Base-by-base conservation (phyloP, 306 rosid species). In the Oxytropis ochrocephala region DNA sequence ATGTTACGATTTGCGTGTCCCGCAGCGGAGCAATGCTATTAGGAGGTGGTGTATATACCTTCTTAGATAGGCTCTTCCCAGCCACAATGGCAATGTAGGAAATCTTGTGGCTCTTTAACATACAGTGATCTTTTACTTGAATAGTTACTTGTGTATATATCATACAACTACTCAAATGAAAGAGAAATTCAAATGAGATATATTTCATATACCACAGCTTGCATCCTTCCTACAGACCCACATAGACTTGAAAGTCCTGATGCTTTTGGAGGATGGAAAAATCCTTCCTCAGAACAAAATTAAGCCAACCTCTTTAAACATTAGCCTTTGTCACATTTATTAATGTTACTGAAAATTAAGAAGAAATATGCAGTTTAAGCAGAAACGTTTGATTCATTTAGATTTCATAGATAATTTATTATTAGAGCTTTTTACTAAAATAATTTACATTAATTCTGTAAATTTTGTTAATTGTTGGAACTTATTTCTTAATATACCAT, bases 41-140 rank as follows among this genome's bases (percentile, higher is more conserved):
- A 75, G 91, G 96, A 44, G 98, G 98, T 67, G 96, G 98, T 61
- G 69, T 89, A 5, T 92, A 89, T 74, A 86, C 91, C 55, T 92
- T 92, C 86, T 73, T 92, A 80, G 95, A 92, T 80, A 88, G 86
- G 77, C 81, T 92, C 42, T 92, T 92, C 81, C 98, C 96, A 66
- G 81, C 64, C 64, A 81, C 96, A 33, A 89, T 87, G 96, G 83
- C 78, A 36, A 89, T 92, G 96, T 92, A 86, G 78, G 77, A 67
- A 59, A 38, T 12, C 35, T 61, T 42, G 14, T 7, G 46, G 19
- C 9, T 67, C 66, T 61, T 14, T 41, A 42, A 41, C 48, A 46
- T 19, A 12, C 50, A 38, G 1, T 29, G 61, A 29, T 73, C 47
- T 44, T 60, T 44, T 12, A 48, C 76, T 61, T 14, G 21, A 46